Percentiles rank a stretch among this genome's conserved stretches.
Conservation (phyloP, 495 filamentous ascomycete genomes). For the Lasiosphaeria miniovina region DNA sequence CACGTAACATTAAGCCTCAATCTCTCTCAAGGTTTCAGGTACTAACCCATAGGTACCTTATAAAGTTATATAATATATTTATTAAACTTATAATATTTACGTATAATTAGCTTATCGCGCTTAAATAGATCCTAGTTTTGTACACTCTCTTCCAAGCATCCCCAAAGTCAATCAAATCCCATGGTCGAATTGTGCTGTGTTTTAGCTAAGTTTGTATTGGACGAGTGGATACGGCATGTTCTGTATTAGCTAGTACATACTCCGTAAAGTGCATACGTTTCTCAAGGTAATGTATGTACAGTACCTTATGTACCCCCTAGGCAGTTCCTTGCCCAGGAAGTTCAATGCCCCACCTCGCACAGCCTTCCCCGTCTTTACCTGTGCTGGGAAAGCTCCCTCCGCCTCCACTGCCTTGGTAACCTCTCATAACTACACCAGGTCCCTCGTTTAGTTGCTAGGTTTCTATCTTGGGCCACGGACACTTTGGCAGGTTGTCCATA, state of each 20-base stretch:
- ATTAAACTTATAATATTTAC: background rate
- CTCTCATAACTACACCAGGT: background rate
- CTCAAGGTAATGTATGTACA: background rate
- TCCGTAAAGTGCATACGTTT: too few relatives aligned
- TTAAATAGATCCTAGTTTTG: background rate
- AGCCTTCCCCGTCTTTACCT: background rate
- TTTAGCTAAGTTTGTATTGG: too few relatives aligned
- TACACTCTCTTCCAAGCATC: background rate
- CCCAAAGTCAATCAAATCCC: too few relatives aligned
- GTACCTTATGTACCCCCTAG: background rate
- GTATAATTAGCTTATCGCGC: background rate
- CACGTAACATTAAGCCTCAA: background rate
- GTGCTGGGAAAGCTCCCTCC: background rate
- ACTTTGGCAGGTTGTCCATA: background rate
- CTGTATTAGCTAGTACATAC: too few relatives aligned
- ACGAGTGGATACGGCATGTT: too few relatives aligned
- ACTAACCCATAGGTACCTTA: too few relatives aligned
- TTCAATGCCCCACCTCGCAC: background rate
- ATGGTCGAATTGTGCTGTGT: too few relatives aligned
- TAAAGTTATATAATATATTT: background rate
- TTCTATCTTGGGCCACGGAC: background rate
- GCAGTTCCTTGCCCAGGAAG: background rate
- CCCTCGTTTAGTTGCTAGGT: background rate
- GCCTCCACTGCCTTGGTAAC: background rate
- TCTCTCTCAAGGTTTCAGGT: too few relatives aligned